phyloP scores from a whole-genome alignment of 495 filamentous ascomycete genomes.

The Talaromyces thailandensis region DNA sequence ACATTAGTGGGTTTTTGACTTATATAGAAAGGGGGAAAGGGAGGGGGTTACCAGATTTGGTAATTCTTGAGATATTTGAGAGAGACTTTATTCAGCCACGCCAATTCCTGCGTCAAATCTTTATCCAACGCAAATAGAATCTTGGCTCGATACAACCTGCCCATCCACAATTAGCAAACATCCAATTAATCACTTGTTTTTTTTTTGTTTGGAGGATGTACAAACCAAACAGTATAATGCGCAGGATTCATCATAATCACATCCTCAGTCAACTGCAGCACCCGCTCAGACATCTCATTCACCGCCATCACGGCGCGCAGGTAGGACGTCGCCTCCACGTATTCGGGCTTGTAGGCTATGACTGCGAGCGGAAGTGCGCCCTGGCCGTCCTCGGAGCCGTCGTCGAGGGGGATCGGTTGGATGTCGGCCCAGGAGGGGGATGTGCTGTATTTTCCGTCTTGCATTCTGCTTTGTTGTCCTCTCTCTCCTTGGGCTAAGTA shows the following conservation, averaged over 20 bases:
- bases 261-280: constrained; percentile 73
- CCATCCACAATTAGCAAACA: background rate
- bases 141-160: constrained; percentile 76
- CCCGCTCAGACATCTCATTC: constrained; percentile 74
- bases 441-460: constrained; percentile 44
- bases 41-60: constrained; percentile 70
- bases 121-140: constrained; percentile 58
- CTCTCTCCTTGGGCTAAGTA: background rate
- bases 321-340: constrained; percentile 81
- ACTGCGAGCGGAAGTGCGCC: constrained; percentile 64
- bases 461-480: background rate
- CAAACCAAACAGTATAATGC: constrained; percentile 92
- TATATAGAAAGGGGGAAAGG: background rate
- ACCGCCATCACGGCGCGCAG: constrained; percentile 86
- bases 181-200: too few relatives aligned
- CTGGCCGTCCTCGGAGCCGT: constrained; percentile 46
- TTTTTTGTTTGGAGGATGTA: too few relatives aligned
- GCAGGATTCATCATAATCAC: constrained; percentile 89
- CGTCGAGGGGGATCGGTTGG: constrained; percentile 71
- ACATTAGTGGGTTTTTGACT: background rate
- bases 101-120: constrained; percentile 62
- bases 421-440: constrained; percentile 80
- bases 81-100: constrained; percentile 77
- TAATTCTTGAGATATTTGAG: constrained; percentile 89
- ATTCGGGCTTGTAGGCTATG: constrained; percentile 81